Evolutionary conservation across 352 stramenopile species (phyloP).

Genomic region (Pythium oligandrum): DNA sequence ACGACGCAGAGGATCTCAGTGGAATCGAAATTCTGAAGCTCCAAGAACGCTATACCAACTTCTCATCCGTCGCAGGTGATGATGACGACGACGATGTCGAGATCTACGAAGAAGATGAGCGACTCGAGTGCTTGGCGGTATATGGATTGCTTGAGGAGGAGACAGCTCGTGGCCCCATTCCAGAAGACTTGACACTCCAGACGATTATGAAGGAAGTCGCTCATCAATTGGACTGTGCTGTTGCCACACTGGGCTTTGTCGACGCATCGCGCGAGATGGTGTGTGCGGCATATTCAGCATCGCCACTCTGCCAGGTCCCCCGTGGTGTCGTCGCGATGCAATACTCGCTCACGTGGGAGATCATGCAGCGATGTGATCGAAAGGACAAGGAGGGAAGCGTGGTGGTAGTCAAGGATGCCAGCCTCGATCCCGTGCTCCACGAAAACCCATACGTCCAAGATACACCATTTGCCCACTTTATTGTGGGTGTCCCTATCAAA

Average conservation of each 20-base stretch:
- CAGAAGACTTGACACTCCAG: slow-evolving; percentile 13
- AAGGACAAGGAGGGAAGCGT: slow-evolving; percentile 23
- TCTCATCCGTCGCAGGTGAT: slow-evolving; percentile 15
- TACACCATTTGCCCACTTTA: slow-evolving; percentile 43
- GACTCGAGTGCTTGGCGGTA: slow-evolving; percentile 30
- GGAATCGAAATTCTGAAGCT: no score
- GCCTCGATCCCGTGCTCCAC: slow-evolving; percentile 32
- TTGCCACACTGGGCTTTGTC: slow-evolving; percentile 64
- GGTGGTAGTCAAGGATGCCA: slow-evolving; percentile 32
- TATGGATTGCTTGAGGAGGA: slow-evolving; percentile 48
- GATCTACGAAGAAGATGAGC: slow-evolving; percentile 28
- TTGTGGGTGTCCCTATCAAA: slow-evolving; percentile 49
- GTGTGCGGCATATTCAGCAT: slow-evolving; percentile 37
- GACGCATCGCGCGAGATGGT: slow-evolving; percentile 55
- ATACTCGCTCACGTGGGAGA: slow-evolving; percentile 50
- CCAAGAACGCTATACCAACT: background rate
- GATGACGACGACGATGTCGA: slow-evolving; percentile 14
- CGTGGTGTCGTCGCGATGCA: slow-evolving; percentile 38
- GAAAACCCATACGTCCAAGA: slow-evolving; percentile 57
- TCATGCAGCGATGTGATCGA: slow-evolving; percentile 40
- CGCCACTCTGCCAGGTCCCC: slow-evolving; percentile 14
- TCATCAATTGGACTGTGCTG: slow-evolving; percentile 37
- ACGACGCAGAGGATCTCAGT: no score
- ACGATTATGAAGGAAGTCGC: slow-evolving; percentile 54
- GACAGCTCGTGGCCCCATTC: slow-evolving; percentile 7